Evolutionary conservation across 2,329 filamentous ascomycete species (phyloP).

Genomic region (Graphium sp.): DNA sequence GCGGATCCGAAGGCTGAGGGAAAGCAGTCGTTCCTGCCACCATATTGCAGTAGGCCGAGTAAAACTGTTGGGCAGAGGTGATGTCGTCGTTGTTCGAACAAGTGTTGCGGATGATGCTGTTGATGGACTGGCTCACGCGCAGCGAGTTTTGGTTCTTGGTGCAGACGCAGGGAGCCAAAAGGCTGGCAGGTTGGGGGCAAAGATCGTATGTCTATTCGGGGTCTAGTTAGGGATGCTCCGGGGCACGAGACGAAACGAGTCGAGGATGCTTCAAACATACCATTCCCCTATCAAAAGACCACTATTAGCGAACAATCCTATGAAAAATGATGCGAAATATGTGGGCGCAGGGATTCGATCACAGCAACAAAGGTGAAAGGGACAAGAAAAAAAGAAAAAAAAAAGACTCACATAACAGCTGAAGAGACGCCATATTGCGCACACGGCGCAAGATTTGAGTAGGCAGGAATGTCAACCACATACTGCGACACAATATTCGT

Average conservation of each 20-base stretch:
- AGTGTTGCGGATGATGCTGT: constrained; percentile 20
- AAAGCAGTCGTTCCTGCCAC: constrained; percentile 30
- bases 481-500: constrained; percentile 23
- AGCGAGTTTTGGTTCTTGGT: constrained; percentile 29
- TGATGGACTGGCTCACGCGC: constrained; percentile 22
- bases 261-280: too few species aligned
- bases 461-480: constrained; percentile 30
- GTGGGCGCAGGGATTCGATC: too few species aligned
- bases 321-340: too few species aligned
- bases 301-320: too few species aligned
- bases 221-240: too few species aligned
- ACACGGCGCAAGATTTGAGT: constrained; percentile 23
- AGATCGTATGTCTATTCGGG: constrained; percentile 14
- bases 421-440: constrained; percentile 19
- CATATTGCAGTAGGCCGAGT: constrained; percentile 33
- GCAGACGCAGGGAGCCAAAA: constrained; percentile 34
- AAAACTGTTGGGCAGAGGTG: constrained; percentile 29
- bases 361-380: too few species aligned
- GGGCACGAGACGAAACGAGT: too few species aligned
- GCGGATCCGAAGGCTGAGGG: constrained; percentile 24
- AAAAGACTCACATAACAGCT: constrained; percentile 17
- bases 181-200: constrained; percentile 20
- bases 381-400: too few species aligned
- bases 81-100: constrained; percentile 30
- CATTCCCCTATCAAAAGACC: too few species aligned